Evolutionary conservation across 768 basidiomycete genomes (phyloP), one percentile per base, ranked within the genome.

Genomic region (Boletus eberwhitei): DNA sequence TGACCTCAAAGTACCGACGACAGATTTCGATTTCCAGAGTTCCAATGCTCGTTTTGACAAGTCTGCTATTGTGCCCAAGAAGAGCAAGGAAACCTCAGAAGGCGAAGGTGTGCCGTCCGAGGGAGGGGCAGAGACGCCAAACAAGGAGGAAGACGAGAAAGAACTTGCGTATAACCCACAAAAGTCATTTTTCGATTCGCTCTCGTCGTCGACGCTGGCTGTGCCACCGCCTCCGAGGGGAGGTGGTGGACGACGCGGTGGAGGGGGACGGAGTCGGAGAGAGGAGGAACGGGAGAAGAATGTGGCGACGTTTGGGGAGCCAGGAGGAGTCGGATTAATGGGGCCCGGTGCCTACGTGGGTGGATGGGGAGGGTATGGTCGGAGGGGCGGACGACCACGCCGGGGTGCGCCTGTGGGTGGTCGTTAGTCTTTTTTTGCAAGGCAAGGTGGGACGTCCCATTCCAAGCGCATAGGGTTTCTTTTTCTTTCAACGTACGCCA

Each of bases 281-380:
- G 90, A 93, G 61, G 91, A 92, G 62, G 90, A 93, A 66, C 72
- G 90, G 55, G 88, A 90, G 70, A 83, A 81, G 70, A 93, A 93
- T 62, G 83, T 93, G 9, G 87, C 87, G 31, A 93, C 90, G 8
- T 93, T 93, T 76, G 91, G 90, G 3, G 90, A 93, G 67, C 84
- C 90, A 8, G 89, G 89, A 12, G 87, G 87, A 45, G 81, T 88
- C 17, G 88, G 89, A 7, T 67, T 89, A 48, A 79, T 90, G 77
- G 88, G 88, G 0, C 88, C 88, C 26, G 87, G 87, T 37, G 85
- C 84, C 12, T 88, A 89, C 70, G 85, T 88, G n/a, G 80, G 83
- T 45, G 87, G 85, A 17, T 89, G 87, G 85, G 86, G 87, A 36
- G 86, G 85, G 14, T 83, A 83, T 70, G 82, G 87, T 17, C 69